Evolutionary conservation across 495 filamentous ascomycete species (phyloP).

Genomic region (Lepraria neglecta): DNA sequence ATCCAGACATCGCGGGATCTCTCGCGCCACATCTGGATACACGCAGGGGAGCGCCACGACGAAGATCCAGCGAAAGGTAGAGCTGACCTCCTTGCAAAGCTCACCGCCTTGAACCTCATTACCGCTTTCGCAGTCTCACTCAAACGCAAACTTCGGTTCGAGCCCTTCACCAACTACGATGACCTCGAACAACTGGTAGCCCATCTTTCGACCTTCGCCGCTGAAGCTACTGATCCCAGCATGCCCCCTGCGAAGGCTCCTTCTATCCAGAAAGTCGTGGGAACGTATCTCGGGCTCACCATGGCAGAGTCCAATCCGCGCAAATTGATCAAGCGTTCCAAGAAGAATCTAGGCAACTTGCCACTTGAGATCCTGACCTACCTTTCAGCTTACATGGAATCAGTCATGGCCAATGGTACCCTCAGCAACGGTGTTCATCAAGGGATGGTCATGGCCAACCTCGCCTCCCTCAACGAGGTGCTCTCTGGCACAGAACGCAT

Average conservation of each 20-base stretch:
- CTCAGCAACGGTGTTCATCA: constrained; percentile 45
- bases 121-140: constrained; percentile 69
- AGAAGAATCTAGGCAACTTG: constrained; percentile 62
- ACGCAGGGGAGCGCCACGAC: constrained; percentile 60
- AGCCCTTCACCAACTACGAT: constrained; percentile 71
- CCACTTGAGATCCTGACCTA: constrained; percentile 73
- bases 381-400: constrained; percentile 59
- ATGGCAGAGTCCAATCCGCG: constrained; percentile 67
- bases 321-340: constrained; percentile 61
- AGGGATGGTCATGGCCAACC: constrained; percentile 35
- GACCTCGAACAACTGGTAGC: constrained; percentile 54
- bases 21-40: constrained; percentile 73
- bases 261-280: constrained; percentile 53
- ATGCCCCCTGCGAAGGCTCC: constrained; percentile 37
- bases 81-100: constrained; percentile 64
- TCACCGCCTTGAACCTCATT: constrained; percentile 73
- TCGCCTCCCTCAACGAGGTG: constrained; percentile 63
- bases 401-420: constrained; percentile 48
- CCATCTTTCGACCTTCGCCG: constrained; percentile 65
- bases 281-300: constrained; percentile 64
- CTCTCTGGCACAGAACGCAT: constrained; percentile 72
- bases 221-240: constrained; percentile 50
- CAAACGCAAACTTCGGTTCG: constrained; percentile 84
- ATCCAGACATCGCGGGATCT: constrained; percentile 66
- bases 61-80: constrained; percentile 43